These are phyloP conservation scores for Neofusicoccum cordaticola DNA, from an alignment of 2,329 filamentous ascomycete species.

Conservation along the genomic window DNA sequence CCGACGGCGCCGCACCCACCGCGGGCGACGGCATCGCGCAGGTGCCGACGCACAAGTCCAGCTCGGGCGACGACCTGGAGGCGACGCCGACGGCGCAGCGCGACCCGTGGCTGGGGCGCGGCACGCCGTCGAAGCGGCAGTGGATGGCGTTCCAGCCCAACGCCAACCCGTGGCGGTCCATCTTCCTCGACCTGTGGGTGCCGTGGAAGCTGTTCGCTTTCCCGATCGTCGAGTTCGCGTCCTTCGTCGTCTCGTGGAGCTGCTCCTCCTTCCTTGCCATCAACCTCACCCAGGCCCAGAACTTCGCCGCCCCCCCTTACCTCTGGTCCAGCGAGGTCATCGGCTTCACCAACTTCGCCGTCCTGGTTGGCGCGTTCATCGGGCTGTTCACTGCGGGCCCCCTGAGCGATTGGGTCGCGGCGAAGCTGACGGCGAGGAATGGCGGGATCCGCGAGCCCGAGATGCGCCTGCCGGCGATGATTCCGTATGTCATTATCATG, in stretches of 20 bases:
- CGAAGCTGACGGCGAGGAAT: constrained; percentile 52
- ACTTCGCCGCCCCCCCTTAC: constrained; percentile 56
- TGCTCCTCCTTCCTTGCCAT: constrained; percentile 57
- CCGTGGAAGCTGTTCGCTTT: constrained; percentile 62
- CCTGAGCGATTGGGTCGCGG: constrained; percentile 57
- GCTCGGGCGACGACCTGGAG: constrained; percentile 19
- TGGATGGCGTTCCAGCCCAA: constrained; percentile 54
- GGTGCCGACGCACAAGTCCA: constrained; percentile 24
- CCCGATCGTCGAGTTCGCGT: constrained; percentile 61
- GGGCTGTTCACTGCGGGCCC: constrained; percentile 56
- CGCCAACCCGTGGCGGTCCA: constrained; percentile 44
- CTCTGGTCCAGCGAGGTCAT: constrained; percentile 51
- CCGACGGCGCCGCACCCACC: constrained; percentile 17
- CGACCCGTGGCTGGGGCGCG: constrained; percentile 57
- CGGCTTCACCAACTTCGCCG: constrained; percentile 58
- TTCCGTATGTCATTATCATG: constrained; percentile 57
- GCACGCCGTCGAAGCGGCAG: constrained; percentile 54
- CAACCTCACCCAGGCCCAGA: constrained; percentile 59
- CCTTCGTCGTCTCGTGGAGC: constrained; percentile 61
- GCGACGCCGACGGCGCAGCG: constrained; percentile 39
- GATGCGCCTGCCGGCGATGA: constrained; percentile 56
- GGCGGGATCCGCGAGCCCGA: constrained; percentile 57
- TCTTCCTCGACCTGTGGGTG: constrained; percentile 56
- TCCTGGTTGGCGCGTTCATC: constrained; percentile 53
- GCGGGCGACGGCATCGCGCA: constrained; percentile 20